Evolutionary conservation across 352 stramenopile species (phyloP), one percentile per base, ranked within the genome.

Genomic region (Phytopythium mirpurense): DNA sequence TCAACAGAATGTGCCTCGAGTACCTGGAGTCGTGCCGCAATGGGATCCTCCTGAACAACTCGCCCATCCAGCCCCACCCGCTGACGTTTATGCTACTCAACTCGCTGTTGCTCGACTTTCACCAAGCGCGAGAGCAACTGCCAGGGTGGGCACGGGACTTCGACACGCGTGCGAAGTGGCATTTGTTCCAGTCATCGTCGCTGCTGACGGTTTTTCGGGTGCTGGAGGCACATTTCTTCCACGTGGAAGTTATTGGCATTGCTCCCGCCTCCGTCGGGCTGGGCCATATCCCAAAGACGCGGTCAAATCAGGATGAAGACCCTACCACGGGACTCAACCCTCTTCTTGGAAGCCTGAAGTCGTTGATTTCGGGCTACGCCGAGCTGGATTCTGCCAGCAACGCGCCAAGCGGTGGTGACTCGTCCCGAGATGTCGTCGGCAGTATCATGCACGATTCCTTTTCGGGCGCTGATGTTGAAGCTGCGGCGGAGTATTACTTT

Each of bases 1-100:
- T 94, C 57, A 82, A 68, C 51, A 71, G 88, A 46, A 26, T 85
- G 19, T 94, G 78, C 51, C 62, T 90, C 48, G 65, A 86, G 35
- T 94, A 91, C 57, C 52, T 94, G 11, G 72, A 83, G 51, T 86
- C 78, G 24, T 89, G 81, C 51, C 68, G 70, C 23, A 77, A 78
- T 21, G 77, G 78, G 21, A 58, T 90, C 35, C 63, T 94, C 10
- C 78, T 78, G 3, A 87, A 70, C 57, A 75, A 63, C 46, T 84
- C 65, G 45, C 60, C 74, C 29, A 67, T 96, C 43, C 78, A 90
- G 43, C 83, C 80, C 3, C 85, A 96, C 43, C 86, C 85, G 12
- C 63, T 96, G 37, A 89, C 78, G 6, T 96, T 96, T 54, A 90
- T 96, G 69, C 62, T 96, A 11, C 65, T 96, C 51, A 91, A 94